These are phyloP conservation scores for Komagataella pastoris DNA, from an alignment of 805 yeast genomes.

Conservation along the genomic window DNA sequence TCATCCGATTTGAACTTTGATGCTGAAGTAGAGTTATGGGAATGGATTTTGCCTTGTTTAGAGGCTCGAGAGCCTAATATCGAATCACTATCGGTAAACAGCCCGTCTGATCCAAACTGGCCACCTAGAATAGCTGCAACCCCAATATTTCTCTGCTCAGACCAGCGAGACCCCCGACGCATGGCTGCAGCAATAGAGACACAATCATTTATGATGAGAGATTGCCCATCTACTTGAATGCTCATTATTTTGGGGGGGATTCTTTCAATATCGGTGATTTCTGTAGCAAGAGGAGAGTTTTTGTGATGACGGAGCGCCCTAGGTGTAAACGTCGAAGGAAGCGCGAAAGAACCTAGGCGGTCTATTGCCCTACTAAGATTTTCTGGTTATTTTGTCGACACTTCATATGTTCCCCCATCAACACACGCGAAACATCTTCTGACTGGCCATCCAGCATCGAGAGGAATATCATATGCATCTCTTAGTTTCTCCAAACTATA, in stretches of 20 bases:
- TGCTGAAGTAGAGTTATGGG: conserved; percentile 1
- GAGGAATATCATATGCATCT: background rate
- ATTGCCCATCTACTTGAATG: conserved; percentile 47
- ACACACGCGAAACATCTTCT: background rate
- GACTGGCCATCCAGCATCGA: background rate
- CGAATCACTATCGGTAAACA: conserved; percentile 15
- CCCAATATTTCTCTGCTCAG: conserved; percentile 26
- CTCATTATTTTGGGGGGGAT: background rate
- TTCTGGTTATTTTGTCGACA: no score
- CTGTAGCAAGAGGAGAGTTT: background rate
- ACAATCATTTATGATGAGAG: conserved; percentile 81
- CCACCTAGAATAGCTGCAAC: conserved; percentile 80
- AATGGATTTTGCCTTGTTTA: conserved; percentile 4
- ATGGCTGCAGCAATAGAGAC: conserved; percentile 75
- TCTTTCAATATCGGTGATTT: conserved; percentile 4
- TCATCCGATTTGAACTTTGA: conserved; percentile 16
- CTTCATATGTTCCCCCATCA: no score
- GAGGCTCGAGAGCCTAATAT: conserved; percentile 16
- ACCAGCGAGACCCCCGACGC: conserved; percentile 69
- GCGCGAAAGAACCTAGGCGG: background rate
- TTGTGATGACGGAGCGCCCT: conserved; percentile 1
- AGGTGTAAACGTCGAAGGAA: background rate
- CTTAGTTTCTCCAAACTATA: conserved; percentile 1
- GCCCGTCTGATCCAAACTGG: conserved; percentile 16
- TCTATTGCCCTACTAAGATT: background rate